Evolutionary conservation across 768 basidiomycete genomes (phyloP), one percentile per base, ranked within the genome.

Genomic region (Tephrocybe sp.): DNA sequence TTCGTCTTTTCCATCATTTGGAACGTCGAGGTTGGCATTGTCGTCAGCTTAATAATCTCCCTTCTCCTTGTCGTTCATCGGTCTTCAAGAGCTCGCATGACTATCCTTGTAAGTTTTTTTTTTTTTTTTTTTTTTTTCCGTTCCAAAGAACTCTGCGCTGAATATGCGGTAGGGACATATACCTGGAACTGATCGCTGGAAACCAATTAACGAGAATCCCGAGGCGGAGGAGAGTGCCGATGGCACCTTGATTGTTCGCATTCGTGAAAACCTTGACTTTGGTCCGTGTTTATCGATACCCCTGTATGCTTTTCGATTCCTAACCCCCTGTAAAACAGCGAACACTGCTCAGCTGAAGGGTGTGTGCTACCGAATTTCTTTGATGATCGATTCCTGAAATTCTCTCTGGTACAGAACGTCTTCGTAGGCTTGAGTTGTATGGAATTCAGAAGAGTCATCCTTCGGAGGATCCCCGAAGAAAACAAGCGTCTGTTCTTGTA

Each of bases 341-440:
- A 99, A 99, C 64, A 95, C 95, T 17, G 89, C 93, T 32, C 93
- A 95, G 61, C 72, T 99, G 17, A 98, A 98, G 74, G 94, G 87
- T 83, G 58, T 31, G 47, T 13, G 2, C 5, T 22, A 16, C 42
- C 34, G 9, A 1, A 16, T 13, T 19, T 39, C 32, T 13, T 43
- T 16, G 26, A 17, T 12, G 35, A 39, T 11, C 35, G 6, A 47
- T 48, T 19, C 11, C 31, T 36, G 48, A 52, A 39, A 31, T 39
- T 12, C n/a, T 31, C 20, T 22, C 16, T 34, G 48, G 39, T 33
- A 2, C 60, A 88, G 93, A 87, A 66, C 87, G 89, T 14, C 70
- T 94, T 20, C 77, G 89, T 26, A 73, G 93, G 56, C 76, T 99
- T 45, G 96, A 99, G 60, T 66, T 96, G 39, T 99, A 98, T 60